Percentiles rank a stretch among this genome's conserved stretches.
Conservation (phyloP, 148 eudicot species). For the Vaccinium corymbosum region DNA sequence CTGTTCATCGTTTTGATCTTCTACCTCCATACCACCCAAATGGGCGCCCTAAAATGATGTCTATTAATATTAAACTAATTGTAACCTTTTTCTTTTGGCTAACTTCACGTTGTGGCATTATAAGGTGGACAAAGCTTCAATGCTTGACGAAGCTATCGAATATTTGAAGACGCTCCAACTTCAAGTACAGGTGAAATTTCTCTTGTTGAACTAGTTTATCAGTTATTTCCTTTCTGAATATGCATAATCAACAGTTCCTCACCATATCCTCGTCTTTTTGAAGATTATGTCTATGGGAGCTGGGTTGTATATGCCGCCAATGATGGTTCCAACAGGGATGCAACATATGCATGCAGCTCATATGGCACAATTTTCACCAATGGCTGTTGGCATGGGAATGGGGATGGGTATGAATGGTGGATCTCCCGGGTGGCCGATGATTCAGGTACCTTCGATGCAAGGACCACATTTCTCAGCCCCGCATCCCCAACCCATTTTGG, state of each 20-base stretch:
- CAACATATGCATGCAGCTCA: conserved; percentile 66
- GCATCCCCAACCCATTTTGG: conserved; percentile 17
- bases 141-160: conserved; percentile 97
- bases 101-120: conserved; percentile 6
- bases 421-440: conserved; percentile 40
- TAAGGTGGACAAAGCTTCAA: conserved; percentile 94
- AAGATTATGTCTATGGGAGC: conserved; percentile 91
- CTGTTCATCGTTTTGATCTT: not conserved
- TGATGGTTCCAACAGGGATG: conserved; percentile 77
- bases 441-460: conserved; percentile 48
- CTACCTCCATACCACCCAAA: not conserved
- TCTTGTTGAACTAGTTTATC: conserved; percentile 4
- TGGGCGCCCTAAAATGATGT: not conserved
- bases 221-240: not conserved
- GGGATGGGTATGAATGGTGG: conserved; percentile 55
- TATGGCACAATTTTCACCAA: conserved; percentile 59
- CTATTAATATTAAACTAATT: not conserved
- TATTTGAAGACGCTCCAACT: conserved; percentile 90
- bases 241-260: not conserved
- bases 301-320: conserved; percentile 76
- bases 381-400: conserved; percentile 64
- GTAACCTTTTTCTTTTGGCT: conserved; percentile 8
- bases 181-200: conserved; percentile 73
- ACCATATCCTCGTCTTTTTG: not conserved
- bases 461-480: conserved; percentile 44